Conservation (phyloP, 305 asterid species). For the Caryopteris hybrid region DNA sequence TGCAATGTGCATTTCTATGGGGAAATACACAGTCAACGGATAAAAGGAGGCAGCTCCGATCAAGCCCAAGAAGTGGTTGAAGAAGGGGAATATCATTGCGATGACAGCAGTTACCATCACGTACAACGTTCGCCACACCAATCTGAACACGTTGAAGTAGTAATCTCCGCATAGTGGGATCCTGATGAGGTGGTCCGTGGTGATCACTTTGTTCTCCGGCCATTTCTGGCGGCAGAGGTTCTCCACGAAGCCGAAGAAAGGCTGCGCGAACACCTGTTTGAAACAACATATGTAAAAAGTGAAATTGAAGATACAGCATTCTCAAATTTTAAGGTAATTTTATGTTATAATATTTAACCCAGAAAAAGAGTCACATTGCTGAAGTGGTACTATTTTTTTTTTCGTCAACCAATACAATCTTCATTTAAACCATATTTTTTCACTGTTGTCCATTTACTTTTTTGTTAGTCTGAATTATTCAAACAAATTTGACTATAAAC, state of each 20-base stretch:
- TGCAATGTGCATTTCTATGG: conserved; percentile 79
- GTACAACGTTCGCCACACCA: conserved; percentile 68
- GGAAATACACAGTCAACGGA: conserved; percentile 77
- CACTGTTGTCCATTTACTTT: no score
- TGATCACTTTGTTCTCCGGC: conserved; percentile 64
- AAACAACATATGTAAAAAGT: no score
- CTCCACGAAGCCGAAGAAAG: conserved; percentile 63
- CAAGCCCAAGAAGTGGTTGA: conserved; percentile 67
- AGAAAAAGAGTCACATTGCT: no score
- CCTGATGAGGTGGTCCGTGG: conserved; percentile 27
- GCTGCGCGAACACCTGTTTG: conserved; percentile 68
- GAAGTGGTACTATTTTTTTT: no score
- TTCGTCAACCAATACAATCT: no score
- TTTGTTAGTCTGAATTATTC: no score
- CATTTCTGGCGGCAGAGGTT: conserved; percentile 33
- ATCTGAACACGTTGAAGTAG: conserved; percentile 46
- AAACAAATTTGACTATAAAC: no score
- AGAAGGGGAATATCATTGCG: conserved; percentile 86
- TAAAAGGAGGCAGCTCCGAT: conserved; percentile 79
- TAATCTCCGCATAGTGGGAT: conserved; percentile 35
- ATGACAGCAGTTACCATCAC: conserved; percentile 53
- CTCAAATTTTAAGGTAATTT: no score
- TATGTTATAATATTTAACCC: no score
- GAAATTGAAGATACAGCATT: no score
- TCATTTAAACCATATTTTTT: no score